Evolutionary conservation across 202 grass and related monocot genomes (phyloP).

Genomic region (Digitaria exilis): DNA sequence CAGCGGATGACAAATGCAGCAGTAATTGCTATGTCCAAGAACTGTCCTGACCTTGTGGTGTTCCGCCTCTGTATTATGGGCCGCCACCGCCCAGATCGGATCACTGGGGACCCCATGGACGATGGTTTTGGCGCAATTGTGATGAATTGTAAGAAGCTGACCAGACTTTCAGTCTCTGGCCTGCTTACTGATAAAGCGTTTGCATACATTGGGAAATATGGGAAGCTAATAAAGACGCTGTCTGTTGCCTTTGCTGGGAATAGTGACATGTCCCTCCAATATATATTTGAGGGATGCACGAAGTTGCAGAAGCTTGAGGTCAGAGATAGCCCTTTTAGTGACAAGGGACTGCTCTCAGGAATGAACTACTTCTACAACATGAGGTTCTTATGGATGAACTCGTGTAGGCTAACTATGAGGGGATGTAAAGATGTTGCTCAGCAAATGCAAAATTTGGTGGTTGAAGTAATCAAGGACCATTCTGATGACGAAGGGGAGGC

Average conservation of each 20-base stretch:
- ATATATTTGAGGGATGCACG: conserved; percentile 79
- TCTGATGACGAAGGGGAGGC: conserved; percentile 50
- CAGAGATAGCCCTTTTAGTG: conserved; percentile 87
- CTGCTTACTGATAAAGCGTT: conserved; percentile 84
- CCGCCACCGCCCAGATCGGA: conserved; percentile 60
- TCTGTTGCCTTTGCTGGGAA: conserved; percentile 94
- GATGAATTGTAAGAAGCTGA: conserved; percentile 84
- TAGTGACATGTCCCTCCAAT: conserved; percentile 70
- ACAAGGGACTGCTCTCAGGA: conserved; percentile 67
- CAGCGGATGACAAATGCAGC: conserved; percentile 86
- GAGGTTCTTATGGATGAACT: conserved; percentile 98
- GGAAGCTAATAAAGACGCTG: conserved; percentile 75
- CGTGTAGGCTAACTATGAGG: conserved; percentile 73
- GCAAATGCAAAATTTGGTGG: conserved; percentile 73
- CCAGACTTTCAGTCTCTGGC: conserved; percentile 83
- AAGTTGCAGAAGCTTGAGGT: conserved; percentile 89
- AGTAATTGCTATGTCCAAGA: conserved; percentile 73
- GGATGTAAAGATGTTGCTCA: conserved; percentile 70
- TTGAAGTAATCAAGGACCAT: conserved; percentile 84
- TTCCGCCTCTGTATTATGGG: conserved; percentile 97
- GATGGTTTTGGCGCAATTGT: conserved; percentile 85
- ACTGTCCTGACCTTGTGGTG: conserved; percentile 76
- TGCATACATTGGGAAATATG: conserved; percentile 69
- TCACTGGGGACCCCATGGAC: conserved; percentile 75
- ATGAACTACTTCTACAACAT: conserved; percentile 76